Evolutionary conservation across 2,329 filamentous ascomycete species (phyloP).

Genomic region (Pyrenophora teres): DNA sequence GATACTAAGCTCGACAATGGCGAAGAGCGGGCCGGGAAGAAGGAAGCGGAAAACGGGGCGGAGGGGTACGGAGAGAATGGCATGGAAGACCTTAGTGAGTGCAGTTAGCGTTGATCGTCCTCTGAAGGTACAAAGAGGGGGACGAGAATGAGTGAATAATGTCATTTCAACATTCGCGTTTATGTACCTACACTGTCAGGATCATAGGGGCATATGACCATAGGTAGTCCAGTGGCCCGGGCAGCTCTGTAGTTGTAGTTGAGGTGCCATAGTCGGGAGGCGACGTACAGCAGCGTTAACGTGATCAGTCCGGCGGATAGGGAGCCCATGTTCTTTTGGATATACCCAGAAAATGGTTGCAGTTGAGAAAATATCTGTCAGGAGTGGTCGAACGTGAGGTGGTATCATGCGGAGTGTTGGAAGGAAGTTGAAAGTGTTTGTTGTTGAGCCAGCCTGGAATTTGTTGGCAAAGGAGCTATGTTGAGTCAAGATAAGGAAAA

Average conservation of each 20-base stretch:
- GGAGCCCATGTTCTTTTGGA: too few species aligned
- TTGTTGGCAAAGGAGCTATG: too few species aligned
- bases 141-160: not conserved
- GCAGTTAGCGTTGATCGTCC: not conserved
- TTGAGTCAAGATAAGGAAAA: too few species aligned
- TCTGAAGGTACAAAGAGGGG: not conserved
- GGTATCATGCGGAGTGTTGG: too few species aligned
- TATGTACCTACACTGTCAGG: constrained; percentile 6
- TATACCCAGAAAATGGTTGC: too few species aligned
- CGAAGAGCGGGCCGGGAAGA: constrained; percentile 1
- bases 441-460: too few species aligned
- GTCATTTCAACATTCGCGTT: not conserved
- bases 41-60: not conserved
- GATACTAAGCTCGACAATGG: constrained; percentile 3
- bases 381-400: too few species aligned
- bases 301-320: not conserved
- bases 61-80: not conserved
- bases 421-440: too few species aligned
- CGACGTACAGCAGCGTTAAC: not conserved
- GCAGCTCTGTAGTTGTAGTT: constrained; percentile 5
- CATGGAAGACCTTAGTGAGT: not conserved
- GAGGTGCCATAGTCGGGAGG: not conserved
- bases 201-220: constrained; percentile 7
- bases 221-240: not conserved
- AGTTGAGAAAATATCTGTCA: too few species aligned